Conservation (phyloP, 805 yeast genomes). For the Saccharomycopsis fibuligera region DNA sequence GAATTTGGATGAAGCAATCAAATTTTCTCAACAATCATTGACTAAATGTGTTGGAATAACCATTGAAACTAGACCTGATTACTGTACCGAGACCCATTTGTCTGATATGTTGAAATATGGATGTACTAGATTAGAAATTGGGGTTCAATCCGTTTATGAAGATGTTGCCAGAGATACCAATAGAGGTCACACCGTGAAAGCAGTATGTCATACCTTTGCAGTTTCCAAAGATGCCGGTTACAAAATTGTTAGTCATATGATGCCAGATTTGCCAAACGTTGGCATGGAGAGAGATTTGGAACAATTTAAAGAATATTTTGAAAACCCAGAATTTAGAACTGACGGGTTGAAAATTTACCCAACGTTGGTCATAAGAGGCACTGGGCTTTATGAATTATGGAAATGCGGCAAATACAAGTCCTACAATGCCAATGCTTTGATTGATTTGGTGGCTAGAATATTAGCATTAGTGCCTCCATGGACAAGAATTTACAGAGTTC, state of each 20-base stretch:
- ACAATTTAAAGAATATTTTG: constrained; percentile 94
- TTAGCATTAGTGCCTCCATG: constrained; percentile 97
- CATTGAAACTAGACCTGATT: constrained; percentile 96
- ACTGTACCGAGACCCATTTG: constrained; percentile 91
- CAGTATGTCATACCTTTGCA: constrained; percentile 93
- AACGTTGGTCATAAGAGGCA: constrained; percentile 93
- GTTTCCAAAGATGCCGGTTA: constrained; percentile 98
- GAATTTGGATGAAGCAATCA: constrained; percentile 84
- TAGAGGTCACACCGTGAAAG: constrained; percentile 94
- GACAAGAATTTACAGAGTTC: constrained; percentile 98
- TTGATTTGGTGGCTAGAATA: constrained; percentile 92
- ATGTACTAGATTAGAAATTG: constrained; percentile 93
- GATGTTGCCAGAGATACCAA: constrained; percentile 98
- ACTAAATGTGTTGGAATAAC: constrained; percentile 98
- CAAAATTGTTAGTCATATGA: constrained; percentile 97
- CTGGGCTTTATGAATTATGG: constrained; percentile 96
- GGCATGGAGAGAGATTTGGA: constrained; percentile 98
- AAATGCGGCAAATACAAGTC: constrained; percentile 91
- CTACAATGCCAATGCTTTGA: constrained; percentile 87
- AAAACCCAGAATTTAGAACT: constrained; percentile 93
- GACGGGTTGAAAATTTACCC: constrained; percentile 96
- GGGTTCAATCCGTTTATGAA: constrained; percentile 95
- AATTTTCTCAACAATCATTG: constrained; percentile 84
- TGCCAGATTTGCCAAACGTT: constrained; percentile 98
- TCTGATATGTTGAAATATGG: constrained; percentile 96